Base-by-base conservation (phyloP, 495 filamentous ascomycete genomes). In the Clohesyomyces aquaticus region DNA sequence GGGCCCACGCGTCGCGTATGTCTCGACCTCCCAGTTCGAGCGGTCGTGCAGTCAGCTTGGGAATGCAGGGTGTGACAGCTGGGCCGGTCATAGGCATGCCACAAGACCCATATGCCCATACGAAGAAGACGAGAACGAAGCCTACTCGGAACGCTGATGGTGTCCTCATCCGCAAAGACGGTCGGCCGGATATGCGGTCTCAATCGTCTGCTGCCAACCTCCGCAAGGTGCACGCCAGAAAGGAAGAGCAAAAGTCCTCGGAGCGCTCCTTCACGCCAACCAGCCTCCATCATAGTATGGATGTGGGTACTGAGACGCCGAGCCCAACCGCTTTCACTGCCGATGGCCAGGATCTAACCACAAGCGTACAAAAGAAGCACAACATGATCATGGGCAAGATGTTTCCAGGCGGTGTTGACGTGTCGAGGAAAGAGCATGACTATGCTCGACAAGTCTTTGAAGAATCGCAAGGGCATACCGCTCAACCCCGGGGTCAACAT, bases 121-220 rank as follows among this genome's bases (percentile, higher is more conserved):
- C 69, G 4, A 77, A 77, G 65, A 74, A 74, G 66, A 73, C 72
- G 10, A 71, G 76, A 22, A 74, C 71, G 26, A 78, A 77, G 55
- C 76, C 76, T 2, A 72, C 67, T 19, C 70, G 76, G 3, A 78
- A 78, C 50, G 70, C 75, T 1, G 75, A 78, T 12, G 76, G 76
- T 0, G 59, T 78, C n/a, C 67, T 78, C 46, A 78, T 78, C 47
- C 61, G 76, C 25, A 78, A 78, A 55, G 76, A 78, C 51, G 76
- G 76, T n/a, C 38, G 73, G 21, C 76, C 76, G 10, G 76, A 78
- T 41, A 76, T 74, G 75, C 71, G 76, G 0, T 73, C 70, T 16
- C 70, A 75, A 21, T 74, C 72, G 48, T 72, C 67, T 2, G 74
- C 76, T 38, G 71, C 72, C 14, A 78, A 78, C 60, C 63, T 78